Percentiles rank a stretch among this genome's conserved stretches.
Evolutionary conservation across 768 basidiomycete species (phyloP).

Genomic region (Obba rivulosa): DNA sequence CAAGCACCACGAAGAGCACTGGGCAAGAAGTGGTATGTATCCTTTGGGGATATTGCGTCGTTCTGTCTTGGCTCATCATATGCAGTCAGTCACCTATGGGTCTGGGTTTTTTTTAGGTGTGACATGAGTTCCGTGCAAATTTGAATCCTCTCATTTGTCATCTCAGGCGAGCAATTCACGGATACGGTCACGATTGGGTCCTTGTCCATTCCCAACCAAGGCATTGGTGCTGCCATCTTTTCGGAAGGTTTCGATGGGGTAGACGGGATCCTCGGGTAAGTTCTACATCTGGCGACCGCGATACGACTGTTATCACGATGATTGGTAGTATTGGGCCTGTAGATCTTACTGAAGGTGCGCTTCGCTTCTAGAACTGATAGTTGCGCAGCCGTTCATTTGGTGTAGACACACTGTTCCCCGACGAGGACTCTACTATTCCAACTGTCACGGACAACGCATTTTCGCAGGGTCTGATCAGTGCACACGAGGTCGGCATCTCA

Average conservation of each 20-base stretch:
- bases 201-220: constrained; percentile 24
- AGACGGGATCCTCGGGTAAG: constrained; percentile 36
- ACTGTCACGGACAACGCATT: constrained; percentile 33
- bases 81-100: constrained; percentile 45
- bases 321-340: constrained; percentile 27
- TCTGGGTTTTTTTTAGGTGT: constrained; percentile 43
- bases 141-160: not conserved
- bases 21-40: constrained; percentile 24
- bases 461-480: constrained; percentile 22
- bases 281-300: constrained; percentile 17
- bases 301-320: constrained; percentile 18
- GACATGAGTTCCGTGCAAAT: no score
- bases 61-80: constrained; percentile 10
- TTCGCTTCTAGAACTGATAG: not conserved
- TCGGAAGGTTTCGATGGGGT: constrained; percentile 25
- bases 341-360: constrained; percentile 26
- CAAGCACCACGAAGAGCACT: constrained; percentile 34
- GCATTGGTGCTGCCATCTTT: constrained; percentile 30
- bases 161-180: constrained; percentile 17
- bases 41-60: not conserved
- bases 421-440: constrained; percentile 14
- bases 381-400: not conserved
- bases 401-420: constrained; percentile 6
- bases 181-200: constrained; percentile 39
- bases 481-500: constrained; percentile 27